These are phyloP conservation scores for Globisporangium radiosum DNA, from an alignment of 352 stramenopile species.

Conservation along the genomic window DNA sequence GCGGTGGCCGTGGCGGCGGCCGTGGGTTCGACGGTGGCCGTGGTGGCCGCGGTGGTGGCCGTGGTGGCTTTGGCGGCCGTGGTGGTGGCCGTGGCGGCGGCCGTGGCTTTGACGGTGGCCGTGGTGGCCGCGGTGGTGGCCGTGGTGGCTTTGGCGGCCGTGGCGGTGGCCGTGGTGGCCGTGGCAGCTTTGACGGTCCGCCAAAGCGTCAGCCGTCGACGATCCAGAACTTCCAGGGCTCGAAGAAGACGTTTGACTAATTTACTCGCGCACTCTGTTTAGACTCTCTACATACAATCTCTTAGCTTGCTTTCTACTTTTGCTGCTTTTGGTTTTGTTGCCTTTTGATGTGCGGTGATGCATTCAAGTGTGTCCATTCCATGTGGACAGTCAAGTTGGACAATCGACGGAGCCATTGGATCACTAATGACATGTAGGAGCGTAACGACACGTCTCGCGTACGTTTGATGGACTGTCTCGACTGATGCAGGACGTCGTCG, in stretches of 20 bases:
- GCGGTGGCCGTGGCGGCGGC: slow-evolving; percentile 60
- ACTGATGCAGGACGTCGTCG: background rate
- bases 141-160: slow-evolving; percentile 23
- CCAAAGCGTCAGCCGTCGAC: slow-evolving; percentile 81
- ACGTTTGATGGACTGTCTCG: too few relatives aligned
- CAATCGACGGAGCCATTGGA: too few relatives aligned
- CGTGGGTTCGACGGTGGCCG: slow-evolving; percentile 33
- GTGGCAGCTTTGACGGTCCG: slow-evolving; percentile 59
- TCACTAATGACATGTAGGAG: too few relatives aligned
- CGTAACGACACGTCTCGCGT: too few relatives aligned
- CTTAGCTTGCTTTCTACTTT: slow-evolving; percentile 1
- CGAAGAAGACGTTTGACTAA: slow-evolving; percentile 97
- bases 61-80: slow-evolving; percentile 53
- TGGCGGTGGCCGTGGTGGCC: slow-evolving; percentile 37
- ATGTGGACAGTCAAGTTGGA: too few relatives aligned
- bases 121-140: slow-evolving; percentile 21
- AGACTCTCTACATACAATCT: slow-evolving; percentile 9
- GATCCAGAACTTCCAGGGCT: slow-evolving; percentile 94
- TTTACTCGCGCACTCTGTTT: slow-evolving; percentile 13
- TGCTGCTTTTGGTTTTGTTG: background rate
- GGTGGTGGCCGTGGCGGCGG: slow-evolving; percentile 38
- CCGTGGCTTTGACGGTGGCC: slow-evolving; percentile 30
- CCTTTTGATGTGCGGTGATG: background rate
- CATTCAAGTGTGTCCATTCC: background rate
- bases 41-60: slow-evolving; percentile 42